Conservation (phyloP, 2,329 filamentous ascomycete species). For the Calonectria pteridis region DNA sequence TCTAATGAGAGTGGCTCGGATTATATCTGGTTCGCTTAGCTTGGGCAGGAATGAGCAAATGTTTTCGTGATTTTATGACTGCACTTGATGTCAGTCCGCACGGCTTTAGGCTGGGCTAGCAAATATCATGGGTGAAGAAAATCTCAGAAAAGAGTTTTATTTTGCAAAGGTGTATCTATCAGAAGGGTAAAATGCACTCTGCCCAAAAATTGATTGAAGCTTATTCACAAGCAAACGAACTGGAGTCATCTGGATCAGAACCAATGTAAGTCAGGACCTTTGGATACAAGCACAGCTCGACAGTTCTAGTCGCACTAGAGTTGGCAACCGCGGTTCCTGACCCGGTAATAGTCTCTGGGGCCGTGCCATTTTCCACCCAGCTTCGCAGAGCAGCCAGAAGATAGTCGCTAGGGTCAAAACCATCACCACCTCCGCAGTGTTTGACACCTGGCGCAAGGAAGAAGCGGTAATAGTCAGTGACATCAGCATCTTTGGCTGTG, state of each 20-base stretch:
- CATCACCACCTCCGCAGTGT: conserved; percentile 6
- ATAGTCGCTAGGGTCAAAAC: background rate
- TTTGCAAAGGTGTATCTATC: background rate
- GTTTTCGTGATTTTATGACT: too few relatives aligned
- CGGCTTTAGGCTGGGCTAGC: background rate
- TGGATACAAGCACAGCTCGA: background rate
- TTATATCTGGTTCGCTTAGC: too few relatives aligned
- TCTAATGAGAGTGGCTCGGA: too few relatives aligned
- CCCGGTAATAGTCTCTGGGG: conserved; percentile 3
- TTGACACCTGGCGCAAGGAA: conserved; percentile 12
- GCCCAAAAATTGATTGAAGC: too few relatives aligned
- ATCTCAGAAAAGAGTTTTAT: background rate
- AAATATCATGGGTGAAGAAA: background rate
- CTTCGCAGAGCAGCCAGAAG: background rate
- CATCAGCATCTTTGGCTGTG: background rate
- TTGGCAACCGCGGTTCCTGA: background rate
- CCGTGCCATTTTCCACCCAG: conserved; percentile 21
- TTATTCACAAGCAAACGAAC: background rate
- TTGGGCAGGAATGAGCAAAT: too few relatives aligned
- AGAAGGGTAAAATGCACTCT: background rate
- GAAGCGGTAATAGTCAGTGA: conserved; percentile 17
- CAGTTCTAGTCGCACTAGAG: background rate
- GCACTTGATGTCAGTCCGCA: background rate
- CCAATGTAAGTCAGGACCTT: background rate
- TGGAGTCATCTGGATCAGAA: background rate